Percentiles rank a stretch among this genome's conserved stretches.
phyloP scores from a whole-genome alignment of 23 red algal species.

The Pyropia haitanensis region DNA sequence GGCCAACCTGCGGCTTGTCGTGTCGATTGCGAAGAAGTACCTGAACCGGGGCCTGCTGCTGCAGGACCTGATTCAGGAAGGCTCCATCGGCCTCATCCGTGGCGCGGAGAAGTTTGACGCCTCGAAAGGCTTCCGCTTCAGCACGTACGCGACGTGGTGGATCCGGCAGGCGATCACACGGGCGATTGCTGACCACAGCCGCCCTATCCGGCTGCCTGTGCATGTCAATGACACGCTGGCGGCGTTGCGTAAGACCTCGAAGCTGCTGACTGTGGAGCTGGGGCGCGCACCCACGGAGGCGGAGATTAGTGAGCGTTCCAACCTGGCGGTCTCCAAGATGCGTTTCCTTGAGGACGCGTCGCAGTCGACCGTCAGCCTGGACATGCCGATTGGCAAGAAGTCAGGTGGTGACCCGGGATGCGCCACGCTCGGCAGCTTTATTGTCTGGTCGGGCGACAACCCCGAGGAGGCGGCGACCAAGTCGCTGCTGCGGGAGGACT shows the following conservation, averaged over 20 bases:
- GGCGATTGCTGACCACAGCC: conserved; percentile 76
- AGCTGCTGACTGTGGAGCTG: conserved; percentile 37
- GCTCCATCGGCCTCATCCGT: conserved; percentile 86
- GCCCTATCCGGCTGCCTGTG: conserved; percentile 88
- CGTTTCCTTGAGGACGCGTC: conserved; percentile 48
- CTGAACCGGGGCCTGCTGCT: conserved; percentile 85
- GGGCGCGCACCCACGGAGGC: conserved; percentile 58
- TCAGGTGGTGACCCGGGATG: neutral
- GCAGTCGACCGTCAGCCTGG: conserved; percentile 45
- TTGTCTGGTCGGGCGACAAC: conserved; percentile 36
- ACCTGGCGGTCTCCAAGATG: conserved; percentile 63
- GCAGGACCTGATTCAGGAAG: conserved; percentile 99
- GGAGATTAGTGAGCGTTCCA: conserved; percentile 56
- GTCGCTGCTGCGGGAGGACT: conserved; percentile 61
- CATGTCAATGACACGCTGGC: conserved; percentile 97
- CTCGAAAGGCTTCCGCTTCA: conserved; percentile 89
- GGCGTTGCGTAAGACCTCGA: conserved; percentile 41
- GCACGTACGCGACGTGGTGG: conserved; percentile 99
- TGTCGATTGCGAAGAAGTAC: conserved; percentile 93
- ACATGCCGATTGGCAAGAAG: conserved; percentile 39
- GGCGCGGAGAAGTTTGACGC: conserved; percentile 96
- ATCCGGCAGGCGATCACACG: conserved; percentile 92
- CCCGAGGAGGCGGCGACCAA: conserved; percentile 64
- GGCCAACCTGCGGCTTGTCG: conserved; percentile 86
- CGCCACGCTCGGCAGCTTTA: conserved; percentile 65